Evolutionary conservation across 805 yeast genomes (phyloP).

Genomic region (Suhomyces emberorum): DNA sequence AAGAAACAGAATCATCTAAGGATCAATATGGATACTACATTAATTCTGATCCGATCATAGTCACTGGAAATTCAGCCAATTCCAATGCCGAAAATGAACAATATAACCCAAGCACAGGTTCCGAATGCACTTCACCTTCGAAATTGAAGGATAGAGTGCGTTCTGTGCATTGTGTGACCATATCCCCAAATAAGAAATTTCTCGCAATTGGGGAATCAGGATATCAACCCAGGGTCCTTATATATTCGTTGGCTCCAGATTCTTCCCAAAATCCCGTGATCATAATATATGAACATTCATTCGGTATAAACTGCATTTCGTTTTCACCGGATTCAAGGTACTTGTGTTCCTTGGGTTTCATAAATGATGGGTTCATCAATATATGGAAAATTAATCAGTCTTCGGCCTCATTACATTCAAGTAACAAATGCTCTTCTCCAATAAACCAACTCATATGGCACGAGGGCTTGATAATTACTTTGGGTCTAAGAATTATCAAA

Average conservation of each 20-base stretch:
- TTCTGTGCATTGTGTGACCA: slow-evolving; percentile 53
- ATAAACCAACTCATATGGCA: slow-evolving; percentile 59
- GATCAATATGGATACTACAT: slow-evolving; percentile 38
- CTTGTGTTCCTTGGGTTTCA: slow-evolving; percentile 61
- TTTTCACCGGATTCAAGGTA: slow-evolving; percentile 58
- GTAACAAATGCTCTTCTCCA: slow-evolving; percentile 61
- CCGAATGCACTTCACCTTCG: slow-evolving; percentile 13
- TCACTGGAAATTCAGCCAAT: slow-evolving; percentile 14
- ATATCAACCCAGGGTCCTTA: slow-evolving; percentile 59
- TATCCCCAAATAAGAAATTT: slow-evolving; percentile 51
- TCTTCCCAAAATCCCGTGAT: slow-evolving; percentile 49
- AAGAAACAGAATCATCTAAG: slow-evolving; percentile 9
- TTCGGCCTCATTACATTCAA: slow-evolving; percentile 36
- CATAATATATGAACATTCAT: slow-evolving; percentile 58
- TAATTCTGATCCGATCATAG: slow-evolving; percentile 25
- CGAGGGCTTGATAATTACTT: slow-evolving; percentile 46
- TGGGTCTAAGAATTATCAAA: slow-evolving; percentile 60
- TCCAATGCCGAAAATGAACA: slow-evolving; percentile 5
- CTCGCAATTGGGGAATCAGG: slow-evolving; percentile 74
- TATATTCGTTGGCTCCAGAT: slow-evolving; percentile 55
- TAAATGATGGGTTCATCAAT: slow-evolving; percentile 65
- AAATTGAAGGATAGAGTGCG: slow-evolving; percentile 43
- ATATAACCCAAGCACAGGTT: slow-evolving; percentile 11
- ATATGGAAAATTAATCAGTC: slow-evolving; percentile 48
- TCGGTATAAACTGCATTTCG: slow-evolving; percentile 53